Conservation (phyloP, 805 yeast species). For the Isabelozyma gotoi region DNA sequence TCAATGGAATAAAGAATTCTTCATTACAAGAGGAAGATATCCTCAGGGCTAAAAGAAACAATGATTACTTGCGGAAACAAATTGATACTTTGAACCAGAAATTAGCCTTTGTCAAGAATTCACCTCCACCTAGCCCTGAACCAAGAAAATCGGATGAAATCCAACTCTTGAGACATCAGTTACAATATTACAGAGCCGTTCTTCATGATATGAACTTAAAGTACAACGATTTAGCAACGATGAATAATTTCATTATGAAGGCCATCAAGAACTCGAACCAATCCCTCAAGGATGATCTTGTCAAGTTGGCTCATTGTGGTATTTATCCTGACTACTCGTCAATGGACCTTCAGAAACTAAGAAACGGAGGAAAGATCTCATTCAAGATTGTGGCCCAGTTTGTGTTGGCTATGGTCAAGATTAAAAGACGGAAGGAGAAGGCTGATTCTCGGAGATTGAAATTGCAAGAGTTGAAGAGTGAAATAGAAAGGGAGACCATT, state of each 20-base stretch:
- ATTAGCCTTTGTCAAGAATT: slow-evolving; percentile 20
- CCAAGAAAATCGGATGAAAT: slow-evolving; percentile 6
- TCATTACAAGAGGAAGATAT: slow-evolving; percentile 21
- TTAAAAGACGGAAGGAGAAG: slow-evolving; percentile 28
- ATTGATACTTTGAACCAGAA: slow-evolving; percentile 26
- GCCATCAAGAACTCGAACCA: slow-evolving; percentile 27
- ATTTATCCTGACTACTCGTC: slow-evolving; percentile 31
- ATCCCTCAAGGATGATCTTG: slow-evolving; percentile 24
- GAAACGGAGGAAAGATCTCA: slow-evolving; percentile 18
- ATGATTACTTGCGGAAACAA: slow-evolving; percentile 21
- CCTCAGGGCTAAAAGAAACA: slow-evolving; percentile 12
- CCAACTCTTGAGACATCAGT: slow-evolving; percentile 36
- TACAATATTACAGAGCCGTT: slow-evolving; percentile 47
- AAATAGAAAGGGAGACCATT: slow-evolving; percentile 28
- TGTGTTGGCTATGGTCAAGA: slow-evolving; percentile 35
- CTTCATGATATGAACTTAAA: slow-evolving; percentile 41
- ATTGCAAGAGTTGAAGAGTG: slow-evolving; percentile 26
- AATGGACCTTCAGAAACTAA: slow-evolving; percentile 9
- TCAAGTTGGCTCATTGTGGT: slow-evolving; percentile 28
- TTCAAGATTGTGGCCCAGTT: slow-evolving; percentile 34
- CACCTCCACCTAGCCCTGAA: slow-evolving; percentile 24
- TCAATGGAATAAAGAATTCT: slow-evolving; percentile 29
- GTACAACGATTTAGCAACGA: slow-evolving; percentile 32
- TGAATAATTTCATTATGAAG: slow-evolving; percentile 31
- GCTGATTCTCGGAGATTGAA: slow-evolving; percentile 23